Percentiles rank a stretch among this genome's conserved stretches.
phyloP scores from a whole-genome alignment of 2,329 filamentous ascomycete species.

The Colletotrichum falcatum region DNA sequence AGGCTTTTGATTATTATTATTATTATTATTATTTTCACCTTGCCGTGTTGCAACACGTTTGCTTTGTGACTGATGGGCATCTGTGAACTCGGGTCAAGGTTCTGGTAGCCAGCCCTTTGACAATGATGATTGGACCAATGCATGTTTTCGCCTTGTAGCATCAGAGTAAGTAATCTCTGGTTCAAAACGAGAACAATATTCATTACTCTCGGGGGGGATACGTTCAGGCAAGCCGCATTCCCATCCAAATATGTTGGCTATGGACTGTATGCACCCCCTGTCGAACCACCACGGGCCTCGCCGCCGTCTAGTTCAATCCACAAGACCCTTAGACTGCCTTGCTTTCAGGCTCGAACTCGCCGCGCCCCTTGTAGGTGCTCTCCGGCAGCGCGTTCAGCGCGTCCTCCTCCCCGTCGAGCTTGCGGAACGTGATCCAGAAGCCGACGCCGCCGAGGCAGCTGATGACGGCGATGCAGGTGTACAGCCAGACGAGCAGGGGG shows the following conservation, averaged over 20 bases:
- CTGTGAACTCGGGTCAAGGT: background rate
- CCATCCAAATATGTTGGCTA: background rate
- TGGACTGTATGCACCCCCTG: background rate
- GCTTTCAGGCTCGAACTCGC: constrained; percentile 1
- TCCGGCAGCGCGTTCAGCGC: constrained; percentile 65
- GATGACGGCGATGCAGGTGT: constrained; percentile 68
- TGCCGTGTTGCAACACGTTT: background rate
- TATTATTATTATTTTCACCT: background rate
- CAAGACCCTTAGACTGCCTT: constrained; percentile 1
- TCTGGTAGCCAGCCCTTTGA: background rate
- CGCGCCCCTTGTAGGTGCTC: constrained; percentile 41
- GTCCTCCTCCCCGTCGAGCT: constrained; percentile 71
- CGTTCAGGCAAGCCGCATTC: background rate
- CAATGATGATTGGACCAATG: background rate
- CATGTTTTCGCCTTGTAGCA: background rate
- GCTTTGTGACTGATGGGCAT: no score
- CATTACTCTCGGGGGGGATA: no score
- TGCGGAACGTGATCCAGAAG: constrained; percentile 71
- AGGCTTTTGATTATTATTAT: no score
- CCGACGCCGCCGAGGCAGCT: constrained; percentile 66
- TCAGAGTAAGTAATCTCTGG: background rate
- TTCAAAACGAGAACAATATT: background rate
- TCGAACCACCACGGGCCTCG: background rate
- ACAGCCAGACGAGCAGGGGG: constrained; percentile 74
- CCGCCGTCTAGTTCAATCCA: background rate